Percentiles rank a stretch among this genome's conserved stretches.
phyloP scores from a whole-genome alignment of 116 monocot genomes.

The Iris pallida region DNA sequence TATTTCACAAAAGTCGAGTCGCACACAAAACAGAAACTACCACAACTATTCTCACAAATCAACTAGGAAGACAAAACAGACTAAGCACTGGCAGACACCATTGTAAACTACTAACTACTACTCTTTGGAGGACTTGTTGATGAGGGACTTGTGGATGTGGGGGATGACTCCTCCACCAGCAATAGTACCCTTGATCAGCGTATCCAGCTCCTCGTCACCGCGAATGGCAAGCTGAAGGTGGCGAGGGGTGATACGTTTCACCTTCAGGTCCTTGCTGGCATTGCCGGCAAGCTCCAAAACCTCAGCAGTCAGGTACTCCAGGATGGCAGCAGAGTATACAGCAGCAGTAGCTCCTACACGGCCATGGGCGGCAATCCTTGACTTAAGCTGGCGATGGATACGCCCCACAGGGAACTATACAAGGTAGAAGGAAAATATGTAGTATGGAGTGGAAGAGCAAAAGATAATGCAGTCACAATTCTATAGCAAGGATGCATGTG shows the following conservation, averaged over 20 bases:
- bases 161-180: constrained; percentile 53
- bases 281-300: constrained; percentile 51
- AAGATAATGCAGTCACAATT: too few species aligned
- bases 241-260: constrained; percentile 51
- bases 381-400: constrained; percentile 39
- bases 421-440: too few species aligned
- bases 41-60: too few species aligned
- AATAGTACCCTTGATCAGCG: constrained; percentile 54
- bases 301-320: constrained; percentile 55
- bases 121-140: constrained; percentile 53
- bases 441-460: too few species aligned
- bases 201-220: constrained; percentile 45
- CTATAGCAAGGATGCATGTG: too few species aligned
- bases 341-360: constrained; percentile 52
- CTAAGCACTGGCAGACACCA: too few species aligned
- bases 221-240: constrained; percentile 47
- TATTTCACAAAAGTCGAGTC: too few species aligned
- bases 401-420: constrained; percentile 44
- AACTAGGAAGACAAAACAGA: too few species aligned
- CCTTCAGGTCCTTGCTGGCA: constrained; percentile 58
- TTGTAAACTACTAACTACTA: neutral
- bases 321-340: constrained; percentile 48
- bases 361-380: constrained; percentile 35
- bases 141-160: constrained; percentile 56
- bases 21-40: too few species aligned